Percentiles rank a stretch among this genome's conserved stretches.
phyloP scores from a whole-genome alignment of 1,284 basidiomycete genomes.

The Ceratobasidium sp. region DNA sequence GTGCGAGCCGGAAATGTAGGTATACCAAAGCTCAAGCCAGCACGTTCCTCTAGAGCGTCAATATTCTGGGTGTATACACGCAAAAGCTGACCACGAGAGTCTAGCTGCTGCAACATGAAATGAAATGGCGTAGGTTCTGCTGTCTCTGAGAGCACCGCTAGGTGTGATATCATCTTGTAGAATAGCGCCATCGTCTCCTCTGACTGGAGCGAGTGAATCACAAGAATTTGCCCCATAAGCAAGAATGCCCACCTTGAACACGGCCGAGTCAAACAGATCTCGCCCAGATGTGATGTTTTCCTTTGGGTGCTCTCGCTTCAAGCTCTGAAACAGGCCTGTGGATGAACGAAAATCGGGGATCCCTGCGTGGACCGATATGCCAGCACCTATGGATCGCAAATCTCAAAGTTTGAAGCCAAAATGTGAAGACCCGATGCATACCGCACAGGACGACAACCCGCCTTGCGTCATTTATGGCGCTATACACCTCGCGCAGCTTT shows the following conservation, averaged over 20 bases:
- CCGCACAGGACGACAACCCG: conserved; percentile 87
- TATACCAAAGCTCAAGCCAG: conserved; percentile 80
- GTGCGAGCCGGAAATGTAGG: conserved; percentile 51
- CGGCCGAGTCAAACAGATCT: conserved; percentile 90
- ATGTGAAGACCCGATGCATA: conserved; percentile 52
- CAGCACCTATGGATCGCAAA: conserved; percentile 69
- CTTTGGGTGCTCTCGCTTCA: conserved; percentile 78
- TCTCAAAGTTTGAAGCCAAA: not conserved
- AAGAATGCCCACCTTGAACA: conserved; percentile 75
- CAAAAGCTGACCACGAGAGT: conserved; percentile 78
- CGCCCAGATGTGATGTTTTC: conserved; percentile 77
- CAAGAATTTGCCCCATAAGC: not conserved
- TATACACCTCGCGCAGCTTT: conserved; percentile 36
- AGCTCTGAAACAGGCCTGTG: conserved; percentile 79
- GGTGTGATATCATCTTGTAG: conserved; percentile 86
- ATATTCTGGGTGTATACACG: conserved; percentile 97
- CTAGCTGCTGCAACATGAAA: conserved; percentile 73
- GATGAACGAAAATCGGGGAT: conserved; percentile 93
- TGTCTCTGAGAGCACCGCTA: conserved; percentile 74
- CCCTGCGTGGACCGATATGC: conserved; percentile 87
- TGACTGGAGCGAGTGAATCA: conserved; percentile 54
- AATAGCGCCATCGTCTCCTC: conserved; percentile 80
- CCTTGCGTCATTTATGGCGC: conserved; percentile 74
- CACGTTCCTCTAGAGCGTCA: conserved; percentile 86
- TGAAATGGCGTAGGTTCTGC: conserved; percentile 89